A percentile compares a stretch with the other conserved stretches of the same genome.
phyloP scores from a whole-genome alignment of 2,329 filamentous ascomycete species.

The Bipolaris oryzae region DNA sequence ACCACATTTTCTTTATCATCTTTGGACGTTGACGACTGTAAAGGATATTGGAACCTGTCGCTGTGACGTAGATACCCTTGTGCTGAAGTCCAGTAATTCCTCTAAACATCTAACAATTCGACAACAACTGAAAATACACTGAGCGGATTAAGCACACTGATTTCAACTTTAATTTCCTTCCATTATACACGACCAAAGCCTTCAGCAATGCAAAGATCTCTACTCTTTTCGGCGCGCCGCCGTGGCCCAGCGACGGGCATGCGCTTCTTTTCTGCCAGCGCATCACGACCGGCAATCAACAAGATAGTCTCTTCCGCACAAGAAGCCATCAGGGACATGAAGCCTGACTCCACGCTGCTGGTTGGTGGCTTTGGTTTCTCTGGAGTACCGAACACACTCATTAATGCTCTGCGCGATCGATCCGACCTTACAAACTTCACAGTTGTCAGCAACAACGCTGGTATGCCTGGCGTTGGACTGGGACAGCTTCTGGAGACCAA shows the following conservation, averaged over 20 bases:
- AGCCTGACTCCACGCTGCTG: conserved; percentile 45
- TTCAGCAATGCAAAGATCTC: conserved; percentile 43
- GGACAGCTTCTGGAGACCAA: conserved; percentile 71
- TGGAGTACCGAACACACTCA: conserved; percentile 49
- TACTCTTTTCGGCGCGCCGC: conserved; percentile 43
- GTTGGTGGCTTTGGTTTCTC: conserved; percentile 50
- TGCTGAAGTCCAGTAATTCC: neutral
- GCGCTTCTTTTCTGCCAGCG: conserved; percentile 46
- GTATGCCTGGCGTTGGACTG: conserved; percentile 71
- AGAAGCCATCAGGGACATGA: conserved; percentile 49
- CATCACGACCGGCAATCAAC: conserved; percentile 44
- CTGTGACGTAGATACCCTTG: conserved; percentile 9
- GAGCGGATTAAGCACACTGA: neutral
- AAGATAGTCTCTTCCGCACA: conserved; percentile 48
- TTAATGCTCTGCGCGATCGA: conserved; percentile 48
- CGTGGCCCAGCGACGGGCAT: conserved; percentile 32
- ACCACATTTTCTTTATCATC: conserved; percentile 5
- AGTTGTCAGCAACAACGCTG: conserved; percentile 82
- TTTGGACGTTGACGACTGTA: conserved; percentile 20
- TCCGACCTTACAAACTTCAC: conserved; percentile 59
- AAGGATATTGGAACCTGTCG: conserved; percentile 16
- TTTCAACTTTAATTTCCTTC: neutral
- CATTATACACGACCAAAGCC: neutral
- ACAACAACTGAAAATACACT: neutral
- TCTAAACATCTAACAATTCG: neutral